Evolutionary conservation across 2,329 filamentous ascomycete genomes (phyloP).

Genomic region (Penicillium sp.): DNA sequence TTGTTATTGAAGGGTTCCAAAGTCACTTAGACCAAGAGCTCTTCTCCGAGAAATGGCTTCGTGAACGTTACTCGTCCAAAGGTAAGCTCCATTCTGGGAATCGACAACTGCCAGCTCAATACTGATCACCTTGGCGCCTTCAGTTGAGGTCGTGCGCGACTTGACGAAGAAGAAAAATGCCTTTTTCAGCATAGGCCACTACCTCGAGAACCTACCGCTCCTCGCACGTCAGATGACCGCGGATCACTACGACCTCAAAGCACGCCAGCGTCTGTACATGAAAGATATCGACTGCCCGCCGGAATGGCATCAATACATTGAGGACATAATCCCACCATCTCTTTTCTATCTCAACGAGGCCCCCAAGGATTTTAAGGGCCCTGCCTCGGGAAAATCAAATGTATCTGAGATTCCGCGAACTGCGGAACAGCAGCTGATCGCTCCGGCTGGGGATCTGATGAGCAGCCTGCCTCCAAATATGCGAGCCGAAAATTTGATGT

Average conservation of each 20-base stretch:
- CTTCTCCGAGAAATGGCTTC: slow-evolving; percentile 80
- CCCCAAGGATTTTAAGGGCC: slow-evolving; percentile 59
- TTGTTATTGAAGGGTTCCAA: slow-evolving; percentile 90
- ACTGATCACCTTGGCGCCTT: slow-evolving; percentile 4
- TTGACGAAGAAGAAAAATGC: slow-evolving; percentile 72
- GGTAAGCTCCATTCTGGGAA: slow-evolving; percentile 50
- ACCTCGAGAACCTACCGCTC: slow-evolving; percentile 81
- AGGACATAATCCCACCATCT: slow-evolving; percentile 74
- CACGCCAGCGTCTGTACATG: slow-evolving; percentile 83
- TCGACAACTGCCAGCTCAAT: not conserved
- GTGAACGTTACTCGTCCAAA: slow-evolving; percentile 75
- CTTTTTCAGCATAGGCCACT: slow-evolving; percentile 85
- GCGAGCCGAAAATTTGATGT: slow-evolving; percentile 96
- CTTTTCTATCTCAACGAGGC: slow-evolving; percentile 90
- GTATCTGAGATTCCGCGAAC: slow-evolving; percentile 43
- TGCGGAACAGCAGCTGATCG: slow-evolving; percentile 59
- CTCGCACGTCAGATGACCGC: slow-evolving; percentile 80
- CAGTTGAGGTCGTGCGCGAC: slow-evolving; percentile 83
- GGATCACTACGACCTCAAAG: slow-evolving; percentile 74
- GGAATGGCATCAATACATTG: slow-evolving; percentile 80
- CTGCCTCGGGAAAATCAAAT: slow-evolving; percentile 52
- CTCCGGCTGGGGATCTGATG: slow-evolving; percentile 88
- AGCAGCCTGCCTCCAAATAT: slow-evolving; percentile 82
- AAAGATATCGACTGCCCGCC: slow-evolving; percentile 96
- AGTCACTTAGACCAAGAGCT: slow-evolving; percentile 71